phyloP scores from a whole-genome alignment of 306 rosid species.

The Cicer cuneatum region DNA sequence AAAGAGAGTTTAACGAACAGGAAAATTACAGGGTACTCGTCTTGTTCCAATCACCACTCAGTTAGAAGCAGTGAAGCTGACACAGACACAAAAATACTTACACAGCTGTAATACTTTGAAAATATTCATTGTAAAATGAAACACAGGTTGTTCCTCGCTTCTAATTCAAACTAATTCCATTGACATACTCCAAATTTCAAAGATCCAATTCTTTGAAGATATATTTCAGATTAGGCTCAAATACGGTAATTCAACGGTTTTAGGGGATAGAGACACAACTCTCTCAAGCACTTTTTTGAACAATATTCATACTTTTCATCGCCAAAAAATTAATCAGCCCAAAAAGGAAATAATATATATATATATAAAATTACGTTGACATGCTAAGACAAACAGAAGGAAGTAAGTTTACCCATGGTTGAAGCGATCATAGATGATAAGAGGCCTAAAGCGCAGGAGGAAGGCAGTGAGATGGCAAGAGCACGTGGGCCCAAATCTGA shows the following conservation, averaged over 20 bases:
- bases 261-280: background rate
- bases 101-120: background rate
- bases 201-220: constrained; percentile 2
- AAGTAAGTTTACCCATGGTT: constrained; percentile 69
- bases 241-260: background rate
- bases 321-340: background rate
- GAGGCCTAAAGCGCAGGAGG: constrained; percentile 73
- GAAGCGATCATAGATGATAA: constrained; percentile 81
- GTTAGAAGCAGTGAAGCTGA: background rate
- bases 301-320: no score
- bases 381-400: constrained; percentile 41
- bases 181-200: background rate
- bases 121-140: constrained; percentile 18
- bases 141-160: background rate
- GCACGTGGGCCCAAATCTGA: constrained; percentile 83
- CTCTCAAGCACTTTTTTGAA: background rate
- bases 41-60: constrained; percentile 1
- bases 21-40: constrained; percentile 4
- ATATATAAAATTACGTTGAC: background rate
- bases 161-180: background rate
- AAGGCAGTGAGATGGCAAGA: constrained; percentile 81
- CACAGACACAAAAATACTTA: background rate
- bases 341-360: background rate
- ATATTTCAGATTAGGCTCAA: background rate
- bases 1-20: background rate